Base-by-base conservation (phyloP, 2,329 filamentous ascomycete species). In the Colletotrichum gigasporum region DNA sequence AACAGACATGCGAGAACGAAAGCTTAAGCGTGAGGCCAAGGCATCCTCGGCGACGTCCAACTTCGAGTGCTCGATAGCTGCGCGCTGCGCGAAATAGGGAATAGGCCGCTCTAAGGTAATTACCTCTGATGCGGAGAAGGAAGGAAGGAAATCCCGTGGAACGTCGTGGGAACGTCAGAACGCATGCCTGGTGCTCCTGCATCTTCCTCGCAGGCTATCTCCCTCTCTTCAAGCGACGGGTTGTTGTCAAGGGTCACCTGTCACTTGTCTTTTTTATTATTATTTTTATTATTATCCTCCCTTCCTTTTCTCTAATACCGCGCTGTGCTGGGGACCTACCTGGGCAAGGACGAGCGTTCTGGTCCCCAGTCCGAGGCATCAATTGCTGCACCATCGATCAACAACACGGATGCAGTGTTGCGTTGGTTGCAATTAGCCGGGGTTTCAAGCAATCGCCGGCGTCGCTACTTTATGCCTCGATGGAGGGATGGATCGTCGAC, bases 101-200 rank as follows among this genome's bases (percentile, higher is more conserved):
- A 39, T 35, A 58, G 47, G 11, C 7, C 20, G n/a, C 16, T 45
- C 8, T 18, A 14, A 11, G 16, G 8, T 14, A 6, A n/a, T 14
- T 16, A 28, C 34, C 24, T 48, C n/a, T 22, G 20, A 16, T 48
- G 61, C 30, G 55, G 55, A 64, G 61, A 48, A 64, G 55, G 41
- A 48, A 64, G 55, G 41, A 61, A 54, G n/a, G 14, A 34, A 22
- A 50, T 61, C 41, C 61, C 11, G 48, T 47, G 55, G 55, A 64
- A 60, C 32, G 45, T 56, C 53, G n/a, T 34, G 30, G 53, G 18
- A 45, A 18, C 53, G n/a, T 34, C 20, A 41, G 18, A 45, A 18
- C 11, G 41, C 24, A 32, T 45, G 45, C 35, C 42, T 47, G 44
- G n/a, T 42, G 35, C 28, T 20, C 35, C 16, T 30, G 5, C 9